Evolutionary conservation across 2,329 filamentous ascomycete species (phyloP).

Genomic region (Fusarium longipes): DNA sequence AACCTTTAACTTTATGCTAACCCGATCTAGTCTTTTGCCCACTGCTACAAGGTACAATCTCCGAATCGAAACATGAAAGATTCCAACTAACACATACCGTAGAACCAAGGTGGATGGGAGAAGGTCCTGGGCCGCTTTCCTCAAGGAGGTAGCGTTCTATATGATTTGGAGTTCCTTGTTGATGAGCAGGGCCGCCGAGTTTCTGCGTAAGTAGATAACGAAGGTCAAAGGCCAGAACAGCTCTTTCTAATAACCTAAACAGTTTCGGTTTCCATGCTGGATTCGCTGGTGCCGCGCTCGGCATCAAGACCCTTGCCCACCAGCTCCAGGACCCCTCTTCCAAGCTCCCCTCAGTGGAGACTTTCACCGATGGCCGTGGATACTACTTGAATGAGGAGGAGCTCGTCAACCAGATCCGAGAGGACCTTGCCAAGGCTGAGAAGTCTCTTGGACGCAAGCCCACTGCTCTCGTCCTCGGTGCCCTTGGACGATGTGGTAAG

Average conservation of each 20-base stretch:
- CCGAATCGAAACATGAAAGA: slow-evolving; percentile 59
- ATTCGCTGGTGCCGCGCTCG: slow-evolving; percentile 79
- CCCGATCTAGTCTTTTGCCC: slow-evolving; percentile 66
- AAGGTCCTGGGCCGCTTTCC: slow-evolving; percentile 83
- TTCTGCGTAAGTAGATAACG: slow-evolving; percentile 11
- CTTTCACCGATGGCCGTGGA: slow-evolving; percentile 60
- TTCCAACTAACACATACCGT: slow-evolving; percentile 74
- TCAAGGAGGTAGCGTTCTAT: slow-evolving; percentile 68
- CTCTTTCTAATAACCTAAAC: slow-evolving; percentile 42
- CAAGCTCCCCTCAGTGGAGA: slow-evolving; percentile 66
- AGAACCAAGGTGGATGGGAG: slow-evolving; percentile 82
- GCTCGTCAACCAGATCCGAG: slow-evolving; percentile 59
- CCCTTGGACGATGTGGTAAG: slow-evolving; percentile 82
- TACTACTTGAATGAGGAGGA: slow-evolving; percentile 76
- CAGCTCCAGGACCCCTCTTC: slow-evolving; percentile 78
- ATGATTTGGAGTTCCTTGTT: slow-evolving; percentile 88
- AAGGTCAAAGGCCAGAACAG: not conserved
- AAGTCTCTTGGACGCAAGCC: slow-evolving; percentile 75
- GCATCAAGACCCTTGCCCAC: slow-evolving; percentile 84
- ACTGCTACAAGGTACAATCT: slow-evolving; percentile 74
- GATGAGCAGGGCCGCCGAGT: slow-evolving; percentile 58
- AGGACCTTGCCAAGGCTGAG: slow-evolving; percentile 73
- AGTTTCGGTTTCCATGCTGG: slow-evolving; percentile 78
- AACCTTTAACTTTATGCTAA: not conserved
- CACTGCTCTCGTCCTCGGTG: slow-evolving; percentile 85